phyloP scores from a whole-genome alignment of 2,329 filamentous ascomycete genomes.

The Hypoxylon sp. region DNA sequence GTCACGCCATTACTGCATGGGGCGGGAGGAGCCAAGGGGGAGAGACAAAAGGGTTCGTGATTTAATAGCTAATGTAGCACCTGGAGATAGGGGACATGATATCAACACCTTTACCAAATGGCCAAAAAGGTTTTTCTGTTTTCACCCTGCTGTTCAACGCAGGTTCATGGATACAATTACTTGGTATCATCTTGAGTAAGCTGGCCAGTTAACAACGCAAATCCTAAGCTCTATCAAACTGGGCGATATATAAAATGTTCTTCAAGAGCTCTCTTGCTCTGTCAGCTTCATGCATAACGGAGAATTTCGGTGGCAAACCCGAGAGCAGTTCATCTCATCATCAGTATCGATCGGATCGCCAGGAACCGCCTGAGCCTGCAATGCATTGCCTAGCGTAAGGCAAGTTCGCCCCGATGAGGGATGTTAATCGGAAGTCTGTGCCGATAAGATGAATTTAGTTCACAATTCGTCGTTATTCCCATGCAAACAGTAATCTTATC shows the following conservation, averaged over 20 bases:
- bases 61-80: too few species aligned
- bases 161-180: not conserved
- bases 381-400: not conserved
- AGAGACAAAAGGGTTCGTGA: conserved; percentile 12
- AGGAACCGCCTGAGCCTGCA: not conserved
- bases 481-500: conserved; percentile 38
- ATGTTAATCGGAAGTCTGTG: conserved; percentile 16
- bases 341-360: conserved; percentile 6
- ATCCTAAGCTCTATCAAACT: not conserved
- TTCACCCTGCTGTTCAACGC: not conserved
- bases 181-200: not conserved
- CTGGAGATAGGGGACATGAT: not conserved
- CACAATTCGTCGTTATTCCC: conserved; percentile 23
- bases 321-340: conserved; percentile 9
- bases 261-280: not conserved
- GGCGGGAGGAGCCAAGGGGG: not conserved
- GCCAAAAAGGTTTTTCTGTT: not conserved
- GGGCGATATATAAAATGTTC: not conserved
- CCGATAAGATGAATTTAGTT: conserved; percentile 19
- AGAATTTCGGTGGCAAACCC: conserved; percentile 1
- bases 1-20: conserved; percentile 1
- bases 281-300: conserved; percentile 10
- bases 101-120: not conserved
- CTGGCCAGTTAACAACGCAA: not conserved
- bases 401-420: conserved; percentile 1